Conservation (phyloP, 2,329 filamentous ascomycete genomes). For the Macrophomina phaseolina region DNA sequence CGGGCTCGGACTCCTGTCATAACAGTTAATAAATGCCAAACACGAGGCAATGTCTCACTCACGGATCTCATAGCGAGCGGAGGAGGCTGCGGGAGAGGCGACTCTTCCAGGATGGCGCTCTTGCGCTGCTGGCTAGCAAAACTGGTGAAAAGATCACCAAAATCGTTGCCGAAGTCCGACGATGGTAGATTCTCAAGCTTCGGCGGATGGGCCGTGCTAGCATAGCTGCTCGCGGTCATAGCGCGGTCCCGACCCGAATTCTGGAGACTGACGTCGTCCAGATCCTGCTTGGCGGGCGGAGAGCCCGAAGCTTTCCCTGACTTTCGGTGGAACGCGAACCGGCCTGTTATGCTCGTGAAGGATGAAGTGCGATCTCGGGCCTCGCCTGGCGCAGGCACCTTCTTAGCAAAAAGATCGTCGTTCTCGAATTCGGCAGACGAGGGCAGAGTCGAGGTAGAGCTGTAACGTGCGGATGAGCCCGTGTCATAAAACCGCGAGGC, state of each 20-base stretch:
- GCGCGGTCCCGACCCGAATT: conserved; percentile 37
- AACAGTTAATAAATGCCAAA: conserved; percentile 24
- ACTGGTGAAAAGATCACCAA: conserved; percentile 56
- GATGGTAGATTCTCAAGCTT: conserved; percentile 44
- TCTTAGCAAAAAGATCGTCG: conserved; percentile 34
- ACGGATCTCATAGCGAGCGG: conserved; percentile 26
- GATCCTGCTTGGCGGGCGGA: conserved; percentile 9
- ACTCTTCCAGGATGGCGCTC: conserved; percentile 27
- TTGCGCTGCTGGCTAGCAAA: conserved; percentile 45
- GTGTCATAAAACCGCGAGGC: conserved; percentile 42
- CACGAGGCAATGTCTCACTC: conserved; percentile 21
- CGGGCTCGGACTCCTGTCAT: conserved; percentile 27
- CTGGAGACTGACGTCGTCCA: conserved; percentile 19
- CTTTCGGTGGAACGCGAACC: conserved; percentile 26
- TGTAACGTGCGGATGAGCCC: conserved; percentile 36
- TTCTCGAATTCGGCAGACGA: conserved; percentile 47
- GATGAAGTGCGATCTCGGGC: conserved; percentile 23
- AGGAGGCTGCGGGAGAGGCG: conserved; percentile 19
- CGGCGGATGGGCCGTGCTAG: conserved; percentile 50
- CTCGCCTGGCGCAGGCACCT: conserved; percentile 14
- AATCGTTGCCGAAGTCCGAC: conserved; percentile 49
- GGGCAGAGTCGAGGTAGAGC: conserved; percentile 47
- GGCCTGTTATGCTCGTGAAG: conserved; percentile 24
- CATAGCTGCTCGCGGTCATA: conserved; percentile 56
- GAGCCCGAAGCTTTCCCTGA: conserved; percentile 15